Conservation (phyloP, 2,329 filamentous ascomycete species). For the Ilyonectria mors-panacis region DNA sequence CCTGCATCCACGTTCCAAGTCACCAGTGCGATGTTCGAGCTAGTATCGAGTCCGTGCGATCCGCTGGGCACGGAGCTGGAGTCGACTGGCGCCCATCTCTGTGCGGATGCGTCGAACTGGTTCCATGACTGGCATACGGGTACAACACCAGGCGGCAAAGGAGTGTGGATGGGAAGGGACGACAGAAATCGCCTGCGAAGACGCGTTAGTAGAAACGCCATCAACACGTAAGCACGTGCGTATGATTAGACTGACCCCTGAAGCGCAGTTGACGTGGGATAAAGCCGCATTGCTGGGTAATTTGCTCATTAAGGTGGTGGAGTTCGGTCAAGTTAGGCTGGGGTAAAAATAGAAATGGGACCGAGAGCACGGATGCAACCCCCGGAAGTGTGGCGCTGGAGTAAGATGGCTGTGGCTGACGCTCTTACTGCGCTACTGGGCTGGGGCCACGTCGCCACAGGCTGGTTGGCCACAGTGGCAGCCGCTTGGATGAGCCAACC, state of each 20-base stretch:
- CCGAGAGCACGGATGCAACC: background rate
- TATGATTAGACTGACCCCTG: background rate
- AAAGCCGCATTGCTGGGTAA: background rate
- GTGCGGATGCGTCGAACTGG: background rate
- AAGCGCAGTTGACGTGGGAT: background rate
- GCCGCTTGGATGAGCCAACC: no score
- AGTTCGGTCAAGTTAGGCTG: background rate
- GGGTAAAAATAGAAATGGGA: constrained; percentile 3
- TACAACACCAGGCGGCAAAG: background rate
- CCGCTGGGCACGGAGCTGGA: constrained; percentile 5
- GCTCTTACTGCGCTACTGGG: no score
- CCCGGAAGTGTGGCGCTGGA: constrained; percentile 6
- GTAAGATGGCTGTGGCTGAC: background rate
- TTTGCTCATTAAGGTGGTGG: background rate
- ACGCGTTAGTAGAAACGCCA: background rate
- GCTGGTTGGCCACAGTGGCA: background rate
- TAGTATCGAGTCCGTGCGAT: constrained; percentile 37
- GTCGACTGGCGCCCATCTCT: background rate
- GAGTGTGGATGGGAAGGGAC: background rate
- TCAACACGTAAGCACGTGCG: background rate
- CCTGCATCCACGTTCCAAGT: constrained; percentile 54
- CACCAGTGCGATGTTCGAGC: constrained; percentile 39
- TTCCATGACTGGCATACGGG: background rate
- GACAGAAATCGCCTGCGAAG: background rate
- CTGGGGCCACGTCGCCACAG: constrained; percentile 43